A percentile compares a stretch with the other conserved stretches of the same genome.
Evolutionary conservation across 768 basidiomycete species (phyloP).

Genomic region (Naganishia onofrii): DNA sequence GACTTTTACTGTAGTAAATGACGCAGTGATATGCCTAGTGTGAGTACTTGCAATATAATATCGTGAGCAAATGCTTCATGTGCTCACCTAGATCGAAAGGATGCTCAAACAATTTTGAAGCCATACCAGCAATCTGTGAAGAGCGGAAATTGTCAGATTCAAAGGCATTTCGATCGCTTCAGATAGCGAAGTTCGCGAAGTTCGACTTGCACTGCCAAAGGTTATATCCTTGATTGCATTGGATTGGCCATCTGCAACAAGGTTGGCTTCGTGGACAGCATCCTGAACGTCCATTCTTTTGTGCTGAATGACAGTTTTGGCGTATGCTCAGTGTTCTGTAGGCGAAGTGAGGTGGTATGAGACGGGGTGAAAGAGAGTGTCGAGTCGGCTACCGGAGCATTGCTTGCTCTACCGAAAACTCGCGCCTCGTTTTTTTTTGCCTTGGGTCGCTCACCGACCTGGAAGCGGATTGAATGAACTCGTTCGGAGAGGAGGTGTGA

Average conservation of each 20-base stretch:
- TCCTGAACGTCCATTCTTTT: conserved; percentile 19
- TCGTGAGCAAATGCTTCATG: neutral
- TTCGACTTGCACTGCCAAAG: conserved; percentile 49
- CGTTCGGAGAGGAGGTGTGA: neutral
- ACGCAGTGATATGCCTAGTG: neutral
- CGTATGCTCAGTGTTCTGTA: neutral
- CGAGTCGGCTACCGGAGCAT: neutral
- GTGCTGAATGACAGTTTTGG: neutral
- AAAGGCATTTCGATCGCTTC: neutral
- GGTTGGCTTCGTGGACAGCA: neutral
- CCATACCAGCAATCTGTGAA: conserved; percentile 74
- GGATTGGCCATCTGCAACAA: conserved; percentile 11
- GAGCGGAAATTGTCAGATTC: neutral
- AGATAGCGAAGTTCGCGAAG: neutral
- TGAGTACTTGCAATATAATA: neutral
- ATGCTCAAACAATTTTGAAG: conserved; percentile 84
- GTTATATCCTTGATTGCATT: conserved; percentile 44
- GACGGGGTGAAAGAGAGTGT: neutral
- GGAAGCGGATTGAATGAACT: neutral
- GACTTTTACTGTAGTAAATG: conserved; percentile 63
- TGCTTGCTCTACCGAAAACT: neutral
- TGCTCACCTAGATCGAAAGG: conserved; percentile 76
- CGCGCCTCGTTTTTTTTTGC: neutral
- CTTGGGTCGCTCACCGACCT: neutral
- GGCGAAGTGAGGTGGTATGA: neutral